Conservation (phyloP, 768 basidiomycete genomes). For the Leccinum subtestaceum region DNA sequence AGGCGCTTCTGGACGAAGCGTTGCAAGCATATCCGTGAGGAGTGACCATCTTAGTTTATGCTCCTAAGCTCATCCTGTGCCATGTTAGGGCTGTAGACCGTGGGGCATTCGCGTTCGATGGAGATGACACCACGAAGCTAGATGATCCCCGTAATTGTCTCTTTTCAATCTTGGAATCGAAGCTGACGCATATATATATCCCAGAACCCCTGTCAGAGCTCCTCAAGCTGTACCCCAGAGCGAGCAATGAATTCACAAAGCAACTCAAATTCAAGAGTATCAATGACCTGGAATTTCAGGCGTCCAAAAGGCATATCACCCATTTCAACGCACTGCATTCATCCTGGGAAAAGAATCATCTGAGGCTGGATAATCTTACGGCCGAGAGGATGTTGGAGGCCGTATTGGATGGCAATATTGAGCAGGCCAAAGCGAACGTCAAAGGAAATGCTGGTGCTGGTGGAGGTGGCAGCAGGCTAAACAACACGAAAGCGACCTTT, state of each 20-base stretch:
- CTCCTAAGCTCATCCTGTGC: not conserved
- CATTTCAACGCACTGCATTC: constrained; percentile 5
- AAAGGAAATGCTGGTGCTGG: not conserved
- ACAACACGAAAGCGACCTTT: accelerated
- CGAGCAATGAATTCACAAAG: not conserved
- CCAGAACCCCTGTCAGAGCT: constrained; percentile 12
- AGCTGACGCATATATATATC: too few relatives aligned
- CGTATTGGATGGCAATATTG: constrained; percentile 2
- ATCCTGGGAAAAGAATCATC: not conserved
- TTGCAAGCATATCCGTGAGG: constrained; percentile 32
- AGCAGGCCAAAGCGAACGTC: constrained; percentile 3
- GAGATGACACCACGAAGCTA: not conserved
- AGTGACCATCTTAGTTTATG: not conserved
- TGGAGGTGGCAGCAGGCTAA: not conserved
- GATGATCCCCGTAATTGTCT: constrained; percentile 5
- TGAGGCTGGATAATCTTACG: not conserved
- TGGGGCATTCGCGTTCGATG: constrained; percentile 4
- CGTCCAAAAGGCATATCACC: constrained; percentile 16
- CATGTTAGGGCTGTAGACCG: constrained; percentile 18
- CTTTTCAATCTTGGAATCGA: not conserved
- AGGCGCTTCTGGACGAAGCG: constrained; percentile 24
- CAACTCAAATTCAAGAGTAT: constrained; percentile 12
- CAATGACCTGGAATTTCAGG: constrained; percentile 4
- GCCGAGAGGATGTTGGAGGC: not conserved
- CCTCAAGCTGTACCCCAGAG: constrained; percentile 14